A percentile compares a stretch with the other conserved stretches of the same genome.
These are phyloP conservation scores for Cyberlindnera suaveolens DNA, from an alignment of 805 yeast genomes.

Conservation along the genomic window DNA sequence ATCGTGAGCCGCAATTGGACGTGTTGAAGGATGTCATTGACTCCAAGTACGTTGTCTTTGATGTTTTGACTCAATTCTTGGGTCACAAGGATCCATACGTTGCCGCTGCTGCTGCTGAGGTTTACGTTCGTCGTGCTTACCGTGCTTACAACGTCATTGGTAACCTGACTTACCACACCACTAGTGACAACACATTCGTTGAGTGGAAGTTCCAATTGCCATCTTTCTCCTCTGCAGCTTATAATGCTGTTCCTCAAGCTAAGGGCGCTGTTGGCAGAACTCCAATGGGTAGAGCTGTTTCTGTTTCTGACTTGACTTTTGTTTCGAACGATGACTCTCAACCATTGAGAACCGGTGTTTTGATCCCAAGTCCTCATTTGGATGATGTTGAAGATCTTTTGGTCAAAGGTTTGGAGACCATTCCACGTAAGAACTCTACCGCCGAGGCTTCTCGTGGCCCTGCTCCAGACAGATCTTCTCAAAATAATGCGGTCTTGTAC, in stretches of 20 bases:
- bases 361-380: slow-evolving; percentile 73
- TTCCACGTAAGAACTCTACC: slow-evolving; percentile 41
- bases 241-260: slow-evolving; percentile 57
- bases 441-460: slow-evolving; percentile 34
- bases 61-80: slow-evolving; percentile 89
- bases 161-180: slow-evolving; percentile 57
- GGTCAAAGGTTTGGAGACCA: slow-evolving; percentile 63
- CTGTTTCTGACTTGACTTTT: slow-evolving; percentile 87
- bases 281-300: slow-evolving; percentile 74
- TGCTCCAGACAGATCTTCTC: slow-evolving; percentile 39
- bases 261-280: slow-evolving; percentile 35
- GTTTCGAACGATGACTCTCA: slow-evolving; percentile 64
- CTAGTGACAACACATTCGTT: slow-evolving; percentile 56
- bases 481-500: slow-evolving; percentile 37
- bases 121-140: slow-evolving; percentile 93
- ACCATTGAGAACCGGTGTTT: slow-evolving; percentile 77
- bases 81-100: slow-evolving; percentile 80
- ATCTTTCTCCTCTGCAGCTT: slow-evolving; percentile 61
- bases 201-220: slow-evolving; percentile 90
- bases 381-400: slow-evolving; percentile 88
- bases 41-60: slow-evolving; percentile 93
- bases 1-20: slow-evolving; percentile 75
- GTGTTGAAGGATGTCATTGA: slow-evolving; percentile 89
- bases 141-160: slow-evolving; percentile 90
- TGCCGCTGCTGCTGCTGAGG: slow-evolving; percentile 94